Conservation (phyloP, 768 basidiomycete species). For the Auriculariales sp. region DNA sequence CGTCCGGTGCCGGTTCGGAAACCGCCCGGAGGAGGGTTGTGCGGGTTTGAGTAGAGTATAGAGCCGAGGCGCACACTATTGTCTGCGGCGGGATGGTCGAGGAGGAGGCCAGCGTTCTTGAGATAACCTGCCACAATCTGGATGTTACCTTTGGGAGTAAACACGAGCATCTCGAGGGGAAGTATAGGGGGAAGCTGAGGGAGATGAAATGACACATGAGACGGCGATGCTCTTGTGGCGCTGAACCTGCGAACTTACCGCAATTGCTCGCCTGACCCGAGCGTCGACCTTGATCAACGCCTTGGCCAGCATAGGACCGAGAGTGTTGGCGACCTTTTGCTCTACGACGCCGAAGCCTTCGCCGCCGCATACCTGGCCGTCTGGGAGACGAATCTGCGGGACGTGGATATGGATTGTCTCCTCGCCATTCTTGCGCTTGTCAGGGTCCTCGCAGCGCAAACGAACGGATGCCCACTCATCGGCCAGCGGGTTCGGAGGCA, state of each 20-base stretch:
- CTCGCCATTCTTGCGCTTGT: conserved; percentile 21
- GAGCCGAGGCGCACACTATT: conserved; percentile 32
- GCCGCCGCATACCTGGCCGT: conserved; percentile 39
- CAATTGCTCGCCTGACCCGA: conserved; percentile 41
- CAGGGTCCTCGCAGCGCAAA: conserved; percentile 52
- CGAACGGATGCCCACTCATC: conserved; percentile 55
- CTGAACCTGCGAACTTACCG: conserved; percentile 48
- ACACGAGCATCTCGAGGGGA: conserved; percentile 73
- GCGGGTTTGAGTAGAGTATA: conserved; percentile 77
- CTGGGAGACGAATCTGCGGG: conserved; percentile 33
- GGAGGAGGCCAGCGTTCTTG: conserved; percentile 46
- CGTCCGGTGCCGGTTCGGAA: conserved; percentile 19
- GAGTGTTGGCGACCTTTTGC: conserved; percentile 62
- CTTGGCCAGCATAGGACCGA: conserved; percentile 76
- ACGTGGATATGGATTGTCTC: conserved; percentile 73
- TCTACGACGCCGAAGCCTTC: conserved; percentile 77
- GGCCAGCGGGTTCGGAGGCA: conserved; percentile 19
- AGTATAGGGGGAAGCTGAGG: conserved; percentile 51
- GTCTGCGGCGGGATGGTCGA: conserved; percentile 66
- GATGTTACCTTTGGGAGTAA: conserved; percentile 90
- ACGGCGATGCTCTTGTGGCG: conserved; percentile 11
- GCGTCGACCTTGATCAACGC: conserved; percentile 72
- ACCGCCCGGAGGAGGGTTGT: conserved; percentile 65
- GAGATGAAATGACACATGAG: conserved; percentile 10
- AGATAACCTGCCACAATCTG: conserved; percentile 66